Conservation (phyloP, 2,329 filamentous ascomycete species). For the Pestalotiopsis sp. region DNA sequence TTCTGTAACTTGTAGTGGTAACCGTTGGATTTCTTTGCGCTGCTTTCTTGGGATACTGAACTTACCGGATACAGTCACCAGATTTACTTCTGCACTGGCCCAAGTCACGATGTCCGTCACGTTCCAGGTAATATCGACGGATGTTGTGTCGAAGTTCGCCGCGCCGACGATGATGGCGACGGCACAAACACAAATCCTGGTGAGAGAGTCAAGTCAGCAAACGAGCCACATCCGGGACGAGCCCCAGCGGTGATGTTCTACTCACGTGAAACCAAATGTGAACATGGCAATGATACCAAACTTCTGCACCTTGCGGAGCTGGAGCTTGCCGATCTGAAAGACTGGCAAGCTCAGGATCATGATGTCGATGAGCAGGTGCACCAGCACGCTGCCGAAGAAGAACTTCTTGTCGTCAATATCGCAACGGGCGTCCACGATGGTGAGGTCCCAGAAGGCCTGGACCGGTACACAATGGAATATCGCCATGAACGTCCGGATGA, state of each 20-base stretch:
- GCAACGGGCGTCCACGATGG: conserved; percentile 17
- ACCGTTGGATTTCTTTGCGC: background rate
- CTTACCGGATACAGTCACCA: conserved; percentile 9
- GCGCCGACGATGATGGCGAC: conserved; percentile 10
- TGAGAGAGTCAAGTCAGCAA: background rate
- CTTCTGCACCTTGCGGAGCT: conserved; percentile 12
- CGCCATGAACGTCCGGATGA: conserved; percentile 26
- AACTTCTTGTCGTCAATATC: conserved; percentile 22
- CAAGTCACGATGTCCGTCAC: conserved; percentile 5
- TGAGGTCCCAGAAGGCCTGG: conserved; percentile 24
- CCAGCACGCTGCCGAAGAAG: conserved; percentile 23
- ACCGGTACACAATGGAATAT: conserved; percentile 29
- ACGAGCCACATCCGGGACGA: background rate
- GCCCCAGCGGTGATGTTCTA: fast-evolving
- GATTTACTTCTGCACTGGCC: conserved; percentile 12
- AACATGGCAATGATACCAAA: conserved; percentile 14
- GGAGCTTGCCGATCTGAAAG: conserved; percentile 20
- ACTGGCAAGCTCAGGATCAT: conserved; percentile 21
- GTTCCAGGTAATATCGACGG: conserved; percentile 10
- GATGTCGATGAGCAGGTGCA: conserved; percentile 23
- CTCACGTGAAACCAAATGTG: conserved; percentile 13
- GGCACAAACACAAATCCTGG: conserved; percentile 9
- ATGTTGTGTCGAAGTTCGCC: background rate
- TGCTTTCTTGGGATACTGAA: background rate
- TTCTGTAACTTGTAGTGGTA: background rate